Evolutionary conservation across 352 stramenopile genomes (phyloP).

Genomic region (Lagenidium giganteum): DNA sequence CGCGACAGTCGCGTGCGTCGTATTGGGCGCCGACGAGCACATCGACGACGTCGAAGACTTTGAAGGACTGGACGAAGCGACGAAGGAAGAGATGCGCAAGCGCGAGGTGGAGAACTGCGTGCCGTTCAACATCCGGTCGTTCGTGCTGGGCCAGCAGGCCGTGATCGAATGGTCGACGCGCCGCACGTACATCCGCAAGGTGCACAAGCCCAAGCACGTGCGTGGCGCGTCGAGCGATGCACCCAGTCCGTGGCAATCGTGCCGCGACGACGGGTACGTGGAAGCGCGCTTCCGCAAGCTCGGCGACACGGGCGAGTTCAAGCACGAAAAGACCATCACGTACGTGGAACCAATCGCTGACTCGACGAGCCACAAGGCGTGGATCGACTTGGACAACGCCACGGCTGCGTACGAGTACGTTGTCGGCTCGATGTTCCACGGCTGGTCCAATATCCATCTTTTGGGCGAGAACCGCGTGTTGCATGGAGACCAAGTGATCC

Average conservation of each 20-base stretch:
- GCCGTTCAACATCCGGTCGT: conserved; percentile 73
- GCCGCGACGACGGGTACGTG: conserved; percentile 53
- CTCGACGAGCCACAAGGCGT: conserved; percentile 64
- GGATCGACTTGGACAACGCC: conserved; percentile 31
- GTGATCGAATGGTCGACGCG: conserved; percentile 71
- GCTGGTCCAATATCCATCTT: conserved; percentile 65
- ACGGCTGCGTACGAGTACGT: conserved; percentile 55
- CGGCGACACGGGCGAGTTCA: conserved; percentile 27
- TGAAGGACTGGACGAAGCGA: conserved; percentile 35
- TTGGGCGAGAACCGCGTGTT: conserved; percentile 48
- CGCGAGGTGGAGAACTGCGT: conserved; percentile 83
- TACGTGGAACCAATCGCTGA: conserved; percentile 45
- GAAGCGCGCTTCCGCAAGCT: conserved; percentile 50
- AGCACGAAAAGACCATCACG: conserved; percentile 40
- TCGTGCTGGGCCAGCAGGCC: conserved; percentile 37
- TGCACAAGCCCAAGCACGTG: conserved; percentile 42
- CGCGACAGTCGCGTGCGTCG: background rate
- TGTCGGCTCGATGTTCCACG: conserved; percentile 72
- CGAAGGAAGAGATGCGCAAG: conserved; percentile 65
- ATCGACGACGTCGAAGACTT: conserved; percentile 30
- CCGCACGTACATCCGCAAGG: conserved; percentile 66
- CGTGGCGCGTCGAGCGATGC: conserved; percentile 23
- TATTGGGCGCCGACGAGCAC: conserved; percentile 17
- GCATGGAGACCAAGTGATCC: conserved; percentile 29
- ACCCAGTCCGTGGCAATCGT: conserved; percentile 59